These are phyloP conservation scores for Otatea glauca DNA, from an alignment of 176 grass and related monocot genomes.

Conservation along the genomic window DNA sequence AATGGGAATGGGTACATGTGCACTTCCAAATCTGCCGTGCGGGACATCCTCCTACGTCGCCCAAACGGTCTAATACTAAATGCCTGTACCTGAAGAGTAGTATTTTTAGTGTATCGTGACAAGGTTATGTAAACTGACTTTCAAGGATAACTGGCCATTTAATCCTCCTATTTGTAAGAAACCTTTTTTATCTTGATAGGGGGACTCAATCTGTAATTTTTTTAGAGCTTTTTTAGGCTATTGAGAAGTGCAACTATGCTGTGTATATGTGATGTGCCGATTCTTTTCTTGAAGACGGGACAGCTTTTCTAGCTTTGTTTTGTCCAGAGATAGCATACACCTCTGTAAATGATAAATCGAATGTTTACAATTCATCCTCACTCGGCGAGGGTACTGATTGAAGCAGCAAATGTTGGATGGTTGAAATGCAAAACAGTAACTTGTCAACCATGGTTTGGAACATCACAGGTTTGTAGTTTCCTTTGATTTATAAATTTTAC, in stretches of 20 bases:
- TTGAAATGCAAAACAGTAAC: neutral
- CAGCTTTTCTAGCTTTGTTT: too few relatives aligned
- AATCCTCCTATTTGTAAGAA: too few relatives aligned
- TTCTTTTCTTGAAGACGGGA: neutral
- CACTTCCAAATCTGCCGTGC: too few relatives aligned
- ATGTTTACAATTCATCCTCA: neutral
- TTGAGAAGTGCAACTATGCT: too few relatives aligned
- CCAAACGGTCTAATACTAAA: slow-evolving; percentile 16
- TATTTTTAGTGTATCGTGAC: slow-evolving; percentile 17
- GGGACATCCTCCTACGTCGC: slow-evolving; percentile 5
- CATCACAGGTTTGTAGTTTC: too few relatives aligned
- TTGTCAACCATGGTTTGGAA: neutral
- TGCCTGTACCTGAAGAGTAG: slow-evolving; percentile 44
- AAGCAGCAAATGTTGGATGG: neutral
- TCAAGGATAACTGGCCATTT: neutral
- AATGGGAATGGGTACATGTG: slow-evolving; percentile 26
- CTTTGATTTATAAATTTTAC: too few relatives aligned
- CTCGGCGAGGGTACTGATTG: neutral
- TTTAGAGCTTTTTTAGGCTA: too few relatives aligned
- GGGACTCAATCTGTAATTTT: too few relatives aligned
- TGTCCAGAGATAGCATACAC: neutral
- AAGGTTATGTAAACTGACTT: neutral
- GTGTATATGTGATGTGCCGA: too few relatives aligned
- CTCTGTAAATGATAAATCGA: neutral
- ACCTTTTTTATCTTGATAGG: too few relatives aligned